phyloP scores from a whole-genome alignment of 129 eudicot genomes.

The Silybum marianum region DNA sequence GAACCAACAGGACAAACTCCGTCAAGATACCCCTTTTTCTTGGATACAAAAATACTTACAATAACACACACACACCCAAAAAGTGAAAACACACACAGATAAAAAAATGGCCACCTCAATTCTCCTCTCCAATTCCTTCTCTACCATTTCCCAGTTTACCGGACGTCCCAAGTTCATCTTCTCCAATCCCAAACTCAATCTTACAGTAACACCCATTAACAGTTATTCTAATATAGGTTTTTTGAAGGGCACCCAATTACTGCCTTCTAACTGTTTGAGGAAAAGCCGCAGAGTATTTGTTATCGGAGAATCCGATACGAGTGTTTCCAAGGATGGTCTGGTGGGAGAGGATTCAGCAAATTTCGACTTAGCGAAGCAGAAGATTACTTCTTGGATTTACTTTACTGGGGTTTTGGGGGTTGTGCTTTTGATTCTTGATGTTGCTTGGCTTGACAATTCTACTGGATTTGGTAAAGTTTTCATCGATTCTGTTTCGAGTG shows the following conservation, averaged over 20 bases:
- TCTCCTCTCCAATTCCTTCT: conserved; percentile 58
- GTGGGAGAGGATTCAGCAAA: conserved; percentile 95
- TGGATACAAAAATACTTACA: conserved; percentile 20
- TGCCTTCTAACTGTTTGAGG: conserved; percentile 20
- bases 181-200: conserved; percentile 20
- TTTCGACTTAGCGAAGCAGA: conserved; percentile 73
- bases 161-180: conserved; percentile 17
- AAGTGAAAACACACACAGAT: conserved; percentile 23
- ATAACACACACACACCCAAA: conserved; percentile 13
- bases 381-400: conserved; percentile 84
- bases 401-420: conserved; percentile 75
- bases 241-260: conserved; percentile 7
- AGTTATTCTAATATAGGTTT: conserved; percentile 1
- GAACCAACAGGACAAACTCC: conserved; percentile 35
- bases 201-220: conserved; percentile 19
- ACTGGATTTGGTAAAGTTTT: conserved; percentile 87
- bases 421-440: conserved; percentile 66
- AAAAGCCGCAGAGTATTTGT: conserved; percentile 43
- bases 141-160: conserved; percentile 22
- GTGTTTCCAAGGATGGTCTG: conserved; percentile 40
- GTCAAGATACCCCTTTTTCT: conserved; percentile 45
- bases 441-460: conserved; percentile 86
- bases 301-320: conserved; percentile 47
- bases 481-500: conserved; percentile 58
- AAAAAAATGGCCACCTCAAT: conserved; percentile 37